Conservation (phyloP, 306 rosid species). For the Morella rubra region DNA sequence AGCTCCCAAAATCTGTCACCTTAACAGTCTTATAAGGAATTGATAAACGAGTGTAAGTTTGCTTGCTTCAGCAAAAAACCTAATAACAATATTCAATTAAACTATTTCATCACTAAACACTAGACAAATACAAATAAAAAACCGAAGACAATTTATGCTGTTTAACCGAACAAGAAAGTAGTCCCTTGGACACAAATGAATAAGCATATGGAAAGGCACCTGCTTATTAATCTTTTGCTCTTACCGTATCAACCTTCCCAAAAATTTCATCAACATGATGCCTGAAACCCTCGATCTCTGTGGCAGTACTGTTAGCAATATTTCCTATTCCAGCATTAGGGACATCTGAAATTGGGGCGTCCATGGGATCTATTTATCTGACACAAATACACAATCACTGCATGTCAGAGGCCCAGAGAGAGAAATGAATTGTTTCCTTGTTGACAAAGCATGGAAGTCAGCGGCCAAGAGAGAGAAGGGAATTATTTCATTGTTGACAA, state of each 20-base stretch:
- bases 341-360: constrained; percentile 32
- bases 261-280: constrained; percentile 50
- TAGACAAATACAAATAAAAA: not conserved
- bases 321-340: constrained; percentile 23
- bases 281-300: constrained; percentile 47
- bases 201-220: not conserved
- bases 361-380: constrained; percentile 48
- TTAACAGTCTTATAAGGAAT: not conserved
- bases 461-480: not conserved
- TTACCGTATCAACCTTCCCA: constrained; percentile 60
- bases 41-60: not conserved
- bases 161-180: not conserved
- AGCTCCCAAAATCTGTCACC: not conserved
- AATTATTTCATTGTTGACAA: not conserved
- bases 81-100: too few relatives aligned
- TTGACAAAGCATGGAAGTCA: not conserved
- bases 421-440: not conserved
- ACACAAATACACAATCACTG: constrained; percentile 7
- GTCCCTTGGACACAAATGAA: not conserved
- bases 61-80: not conserved
- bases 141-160: not conserved
- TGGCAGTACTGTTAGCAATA: constrained; percentile 16
- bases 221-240: not conserved
- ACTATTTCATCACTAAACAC: not conserved
- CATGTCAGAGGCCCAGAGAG: not conserved